Base-by-base conservation (phyloP, 1,139 yeast species). In the Sugiyamaella pinicola region DNA sequence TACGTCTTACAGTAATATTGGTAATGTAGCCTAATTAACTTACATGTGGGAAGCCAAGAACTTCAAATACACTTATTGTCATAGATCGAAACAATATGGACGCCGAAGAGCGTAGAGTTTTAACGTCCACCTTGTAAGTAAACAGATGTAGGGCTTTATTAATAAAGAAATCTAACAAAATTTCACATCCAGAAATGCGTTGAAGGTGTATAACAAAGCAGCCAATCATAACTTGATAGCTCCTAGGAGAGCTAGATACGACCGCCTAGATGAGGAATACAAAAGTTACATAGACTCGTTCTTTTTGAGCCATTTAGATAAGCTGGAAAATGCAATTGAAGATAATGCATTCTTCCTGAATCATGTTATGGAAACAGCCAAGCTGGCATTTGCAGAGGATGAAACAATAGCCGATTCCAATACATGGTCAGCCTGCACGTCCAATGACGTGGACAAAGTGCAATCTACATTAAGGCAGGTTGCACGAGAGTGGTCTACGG, bases 401-500 rank as follows among this genome's bases (percentile, higher is more conserved):
- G 40, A 38, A 17, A 8, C 24, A 21, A 29, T 71, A 73, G 51
- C 9, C 76, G 79, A 0, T 45, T 56, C 1, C 59, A 61, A 2
- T 12, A 42, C 31, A 3, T 84, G 89, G 89, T 66, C 70, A 5
- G 67, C 68, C 1, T 74, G 82, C 15, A 67, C 74, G 2, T 58
- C 62, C 13, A 59, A 69, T 3, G 88, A 85, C 56, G 76, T 75
- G 55, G 87, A 83, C 50, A 85, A 85, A 64, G 86, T 85, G 1
- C 67, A 82, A 35, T 75, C 85, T 2, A 74, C 85, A 0, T 65
- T 89, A 55, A 72, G 82, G 38, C 96, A 88, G 62, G 64, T 85
- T 9, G 74, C 78, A 2, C 69, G 96, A 51, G 96, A 89, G 66
- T 89, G 96, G 96, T 79, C 88, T 33, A 66, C 65, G 0, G 85